A percentile compares a stretch with the other conserved stretches of the same genome.
These are phyloP conservation scores for Neurospora terricola DNA, from an alignment of 495 filamentous ascomycete genomes.

Conservation along the genomic window DNA sequence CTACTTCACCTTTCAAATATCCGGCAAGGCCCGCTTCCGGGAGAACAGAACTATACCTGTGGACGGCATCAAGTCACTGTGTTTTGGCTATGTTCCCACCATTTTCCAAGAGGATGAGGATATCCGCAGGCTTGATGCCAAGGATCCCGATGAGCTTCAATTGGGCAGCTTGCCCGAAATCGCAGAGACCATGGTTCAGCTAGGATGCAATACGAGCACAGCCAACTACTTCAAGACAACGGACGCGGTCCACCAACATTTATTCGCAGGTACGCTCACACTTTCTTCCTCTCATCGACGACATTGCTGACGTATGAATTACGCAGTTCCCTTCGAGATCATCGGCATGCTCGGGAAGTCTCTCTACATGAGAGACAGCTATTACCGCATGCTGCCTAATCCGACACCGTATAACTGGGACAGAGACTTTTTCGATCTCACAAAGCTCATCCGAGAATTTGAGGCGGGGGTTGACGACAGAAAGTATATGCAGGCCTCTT, in stretches of 20 bases:
- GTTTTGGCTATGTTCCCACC: slow-evolving; percentile 38
- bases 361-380: slow-evolving; percentile 29
- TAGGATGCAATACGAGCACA: slow-evolving; percentile 34
- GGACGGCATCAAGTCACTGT: slow-evolving; percentile 35
- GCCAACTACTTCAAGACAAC: slow-evolving; percentile 27
- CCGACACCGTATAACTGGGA: slow-evolving; percentile 39
- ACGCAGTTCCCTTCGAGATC: slow-evolving; percentile 39
- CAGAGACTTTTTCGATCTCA: slow-evolving; percentile 29
- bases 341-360: slow-evolving; percentile 42
- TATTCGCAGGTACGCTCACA: slow-evolving; percentile 34
- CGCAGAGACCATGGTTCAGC: slow-evolving; percentile 32
- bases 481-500: no score
- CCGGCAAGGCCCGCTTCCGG: slow-evolving; percentile 30
- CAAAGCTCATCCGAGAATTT: slow-evolving; percentile 22
- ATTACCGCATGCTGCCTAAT: slow-evolving; percentile 39
- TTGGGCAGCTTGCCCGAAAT: slow-evolving; percentile 31
- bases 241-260: slow-evolving; percentile 21
- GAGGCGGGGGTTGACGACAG: no score
- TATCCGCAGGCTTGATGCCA: slow-evolving; percentile 22
- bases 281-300: no score
- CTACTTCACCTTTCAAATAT: slow-evolving; percentile 36
- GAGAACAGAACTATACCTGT: slow-evolving; percentile 37
- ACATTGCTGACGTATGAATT: no score
- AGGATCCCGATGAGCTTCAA: slow-evolving; percentile 23
- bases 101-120: slow-evolving; percentile 29